Conservation (phyloP, 176 grass and related monocot genomes). For the Oryza brachyantha region DNA sequence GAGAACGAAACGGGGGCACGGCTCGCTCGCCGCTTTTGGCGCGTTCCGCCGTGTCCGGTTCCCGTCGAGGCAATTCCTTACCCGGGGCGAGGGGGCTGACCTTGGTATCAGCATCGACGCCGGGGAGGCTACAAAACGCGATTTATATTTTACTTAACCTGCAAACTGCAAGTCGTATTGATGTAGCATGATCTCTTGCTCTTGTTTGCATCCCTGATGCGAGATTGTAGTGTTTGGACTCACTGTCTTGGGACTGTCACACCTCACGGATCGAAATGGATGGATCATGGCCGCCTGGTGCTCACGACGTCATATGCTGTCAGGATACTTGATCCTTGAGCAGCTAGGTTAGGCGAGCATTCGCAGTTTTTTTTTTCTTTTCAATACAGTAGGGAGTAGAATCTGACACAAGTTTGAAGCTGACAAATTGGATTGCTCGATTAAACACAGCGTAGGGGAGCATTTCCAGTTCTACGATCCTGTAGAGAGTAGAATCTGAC, state of each 20-base stretch:
- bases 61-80: background rate
- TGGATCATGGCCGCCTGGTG: conserved; percentile 11
- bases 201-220: conserved; percentile 17
- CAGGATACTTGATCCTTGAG: conserved; percentile 20
- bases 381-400: background rate
- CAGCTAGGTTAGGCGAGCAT: background rate
- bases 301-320: conserved; percentile 30
- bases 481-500: background rate
- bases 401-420: conserved; percentile 13
- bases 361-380: background rate
- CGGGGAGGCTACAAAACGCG: background rate
- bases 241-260: conserved; percentile 27
- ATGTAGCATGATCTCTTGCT: background rate
- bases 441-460: background rate
- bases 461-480: background rate
- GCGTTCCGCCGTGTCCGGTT: background rate
- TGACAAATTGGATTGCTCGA: background rate
- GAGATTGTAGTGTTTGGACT: background rate
- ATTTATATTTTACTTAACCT: background rate
- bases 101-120: background rate
- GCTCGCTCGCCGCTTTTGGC: background rate
- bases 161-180: background rate
- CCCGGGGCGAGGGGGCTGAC: background rate
- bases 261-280: conserved; percentile 6
- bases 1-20: background rate